phyloP scores from a whole-genome alignment of 371 early-diverging fungal genomes.

The Apophysomyces ossiformis region DNA sequence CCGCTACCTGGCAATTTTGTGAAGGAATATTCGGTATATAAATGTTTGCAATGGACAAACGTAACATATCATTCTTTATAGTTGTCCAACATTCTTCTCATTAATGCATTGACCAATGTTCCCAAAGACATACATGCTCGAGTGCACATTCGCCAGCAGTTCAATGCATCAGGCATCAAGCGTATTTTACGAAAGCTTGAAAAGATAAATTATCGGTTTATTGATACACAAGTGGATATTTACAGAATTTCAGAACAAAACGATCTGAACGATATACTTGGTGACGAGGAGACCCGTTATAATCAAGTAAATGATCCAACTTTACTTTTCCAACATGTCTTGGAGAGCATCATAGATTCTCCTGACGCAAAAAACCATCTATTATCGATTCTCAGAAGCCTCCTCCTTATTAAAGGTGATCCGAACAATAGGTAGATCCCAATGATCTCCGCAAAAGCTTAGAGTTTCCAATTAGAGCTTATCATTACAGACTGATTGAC shows the following conservation, averaged over 20 bases:
- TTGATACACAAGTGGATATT: slow-evolving; percentile 73
- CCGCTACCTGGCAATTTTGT: slow-evolving; percentile 64
- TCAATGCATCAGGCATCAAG: slow-evolving; percentile 69
- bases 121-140: slow-evolving; percentile 74
- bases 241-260: slow-evolving; percentile 73
- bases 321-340: slow-evolving; percentile 67
- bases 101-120: slow-evolving; percentile 75
- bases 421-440: slow-evolving; percentile 38
- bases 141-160: slow-evolving; percentile 70
- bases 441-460: neutral
- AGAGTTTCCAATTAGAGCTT: slow-evolving; percentile 30
- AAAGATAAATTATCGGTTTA: slow-evolving; percentile 58
- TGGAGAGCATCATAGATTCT: slow-evolving; percentile 61
- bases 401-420: slow-evolving; percentile 70
- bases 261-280: slow-evolving; percentile 52
- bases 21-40: slow-evolving; percentile 66
- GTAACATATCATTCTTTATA: slow-evolving; percentile 16
- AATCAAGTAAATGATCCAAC: slow-evolving; percentile 56
- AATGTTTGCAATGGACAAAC: neutral
- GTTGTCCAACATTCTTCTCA: slow-evolving; percentile 74
- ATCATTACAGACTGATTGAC: slow-evolving; percentile 71
- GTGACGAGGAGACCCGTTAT: slow-evolving; percentile 24
- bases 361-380: slow-evolving; percentile 67
- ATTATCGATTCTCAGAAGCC: slow-evolving; percentile 66
- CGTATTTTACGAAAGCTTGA: slow-evolving; percentile 62